These are phyloP conservation scores for Glycine latifolia DNA, from an alignment of 306 rosid genomes.

Conservation along the genomic window DNA sequence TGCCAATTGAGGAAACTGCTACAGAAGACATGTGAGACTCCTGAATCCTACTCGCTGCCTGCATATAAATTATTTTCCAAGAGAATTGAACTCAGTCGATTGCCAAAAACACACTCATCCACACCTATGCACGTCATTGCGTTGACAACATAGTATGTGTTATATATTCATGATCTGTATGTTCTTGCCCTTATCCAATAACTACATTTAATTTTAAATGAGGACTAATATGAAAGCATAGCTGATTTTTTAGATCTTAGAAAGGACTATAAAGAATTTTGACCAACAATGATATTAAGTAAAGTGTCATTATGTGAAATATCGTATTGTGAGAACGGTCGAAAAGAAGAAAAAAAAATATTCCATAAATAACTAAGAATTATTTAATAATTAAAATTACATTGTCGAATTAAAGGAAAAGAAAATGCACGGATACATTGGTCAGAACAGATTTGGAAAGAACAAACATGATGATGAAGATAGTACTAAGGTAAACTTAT, in stretches of 20 bases:
- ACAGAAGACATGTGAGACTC: slow-evolving; percentile 85
- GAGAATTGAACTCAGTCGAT: neutral
- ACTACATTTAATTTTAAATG: too few relatives aligned
- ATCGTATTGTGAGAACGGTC: rapidly evolving
- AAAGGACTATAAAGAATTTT: too few relatives aligned
- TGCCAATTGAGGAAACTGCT: slow-evolving; percentile 74
- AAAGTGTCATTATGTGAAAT: too few relatives aligned
- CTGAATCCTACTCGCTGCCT: slow-evolving; percentile 58
- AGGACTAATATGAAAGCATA: too few relatives aligned
- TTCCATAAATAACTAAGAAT: neutral
- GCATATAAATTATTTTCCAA: slow-evolving; percentile 31
- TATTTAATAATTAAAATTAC: neutral
- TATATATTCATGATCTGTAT: too few relatives aligned
- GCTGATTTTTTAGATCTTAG: too few relatives aligned
- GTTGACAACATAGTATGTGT: too few relatives aligned
- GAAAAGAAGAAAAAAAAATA: too few relatives aligned
- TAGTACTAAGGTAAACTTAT: neutral
- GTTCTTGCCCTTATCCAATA: too few relatives aligned
- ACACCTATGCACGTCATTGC: too few relatives aligned
- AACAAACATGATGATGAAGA: neutral
- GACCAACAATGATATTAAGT: too few relatives aligned
- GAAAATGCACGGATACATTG: neutral
- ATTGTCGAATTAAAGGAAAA: neutral
- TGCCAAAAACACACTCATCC: neutral
- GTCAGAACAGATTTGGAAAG: slow-evolving; percentile 1